These are phyloP conservation scores for Acanthamoeba royreba DNA, from an alignment of 208 protist species.

Conservation along the genomic window DNA sequence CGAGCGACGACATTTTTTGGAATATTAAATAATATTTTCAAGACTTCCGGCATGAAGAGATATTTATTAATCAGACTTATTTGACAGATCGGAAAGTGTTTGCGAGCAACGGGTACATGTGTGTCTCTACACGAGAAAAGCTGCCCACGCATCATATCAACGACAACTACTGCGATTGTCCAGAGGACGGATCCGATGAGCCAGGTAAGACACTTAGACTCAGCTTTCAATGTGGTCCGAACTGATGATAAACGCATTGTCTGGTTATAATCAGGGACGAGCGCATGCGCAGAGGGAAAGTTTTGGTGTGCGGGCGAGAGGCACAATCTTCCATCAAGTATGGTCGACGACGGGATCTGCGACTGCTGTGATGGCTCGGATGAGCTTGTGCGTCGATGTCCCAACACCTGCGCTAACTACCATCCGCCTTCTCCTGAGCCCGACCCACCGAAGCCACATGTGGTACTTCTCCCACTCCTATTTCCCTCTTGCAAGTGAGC, in stretches of 20 bases:
- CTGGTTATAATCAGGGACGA: background rate
- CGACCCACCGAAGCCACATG: background rate
- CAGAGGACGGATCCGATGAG: background rate
- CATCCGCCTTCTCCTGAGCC: too few relatives aligned
- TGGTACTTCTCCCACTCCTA: background rate
- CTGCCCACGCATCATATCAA: background rate
- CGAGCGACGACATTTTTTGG: background rate
- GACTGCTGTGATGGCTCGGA: conserved; percentile 28
- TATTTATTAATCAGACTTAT: background rate
- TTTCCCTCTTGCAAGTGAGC: background rate
- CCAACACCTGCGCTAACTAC: background rate
- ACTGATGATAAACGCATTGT: background rate
- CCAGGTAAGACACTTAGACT: background rate
- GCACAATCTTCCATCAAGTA: background rate
- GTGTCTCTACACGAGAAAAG: background rate
- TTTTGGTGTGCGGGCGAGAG: background rate
- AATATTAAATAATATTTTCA: too few relatives aligned
- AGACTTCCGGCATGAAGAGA: background rate
- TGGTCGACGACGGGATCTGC: conserved; percentile 39
- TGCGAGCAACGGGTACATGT: background rate
- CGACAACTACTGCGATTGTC: conserved; percentile 44
- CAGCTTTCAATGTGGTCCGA: background rate
- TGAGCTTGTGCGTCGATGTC: background rate
- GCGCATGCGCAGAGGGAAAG: background rate
- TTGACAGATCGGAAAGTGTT: background rate